These are phyloP conservation scores for Citrus maxima DNA, from an alignment of 345 rosid genomes.

Conservation along the genomic window DNA sequence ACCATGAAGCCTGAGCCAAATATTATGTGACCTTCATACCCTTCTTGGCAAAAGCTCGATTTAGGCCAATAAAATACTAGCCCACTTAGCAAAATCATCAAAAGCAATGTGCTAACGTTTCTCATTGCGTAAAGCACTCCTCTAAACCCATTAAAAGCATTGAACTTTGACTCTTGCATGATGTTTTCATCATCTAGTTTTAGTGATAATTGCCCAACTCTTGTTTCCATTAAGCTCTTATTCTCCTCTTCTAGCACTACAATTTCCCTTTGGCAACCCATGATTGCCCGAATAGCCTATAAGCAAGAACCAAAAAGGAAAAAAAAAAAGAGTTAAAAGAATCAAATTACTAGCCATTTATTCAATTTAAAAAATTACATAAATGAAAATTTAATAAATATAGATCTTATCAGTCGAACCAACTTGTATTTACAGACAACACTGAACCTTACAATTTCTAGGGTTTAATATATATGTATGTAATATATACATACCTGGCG, in stretches of 20 bases:
- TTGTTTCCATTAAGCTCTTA: constrained; percentile 34
- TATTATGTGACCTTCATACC: constrained; percentile 17
- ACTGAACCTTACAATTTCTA: too few relatives aligned
- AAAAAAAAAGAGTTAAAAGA: not conserved
- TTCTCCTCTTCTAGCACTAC: constrained; percentile 43
- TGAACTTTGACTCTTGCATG: constrained; percentile 39
- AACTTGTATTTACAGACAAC: not conserved
- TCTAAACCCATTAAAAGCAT: constrained; percentile 73
- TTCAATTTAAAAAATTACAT: not conserved
- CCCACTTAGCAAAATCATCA: constrained; percentile 55
- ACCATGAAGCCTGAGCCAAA: constrained; percentile 52
- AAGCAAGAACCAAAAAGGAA: not conserved
- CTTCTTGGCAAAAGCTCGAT: constrained; percentile 25
- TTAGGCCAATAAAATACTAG: constrained; percentile 54
- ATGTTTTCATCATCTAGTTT: constrained; percentile 26
- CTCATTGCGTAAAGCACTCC: constrained; percentile 80
- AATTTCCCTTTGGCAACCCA: constrained; percentile 43
- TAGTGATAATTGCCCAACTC: constrained; percentile 28
- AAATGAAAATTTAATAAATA: not conserved
- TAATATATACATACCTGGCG: constrained; percentile 37
- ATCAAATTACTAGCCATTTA: not conserved
- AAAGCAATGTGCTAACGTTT: constrained; percentile 61
- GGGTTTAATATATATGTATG: too few relatives aligned
- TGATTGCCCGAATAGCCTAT: constrained; percentile 41
- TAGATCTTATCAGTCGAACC: not conserved